These are phyloP conservation scores for Posidonia oceanica DNA, from an alignment of 116 monocot species.

Conservation along the genomic window DNA sequence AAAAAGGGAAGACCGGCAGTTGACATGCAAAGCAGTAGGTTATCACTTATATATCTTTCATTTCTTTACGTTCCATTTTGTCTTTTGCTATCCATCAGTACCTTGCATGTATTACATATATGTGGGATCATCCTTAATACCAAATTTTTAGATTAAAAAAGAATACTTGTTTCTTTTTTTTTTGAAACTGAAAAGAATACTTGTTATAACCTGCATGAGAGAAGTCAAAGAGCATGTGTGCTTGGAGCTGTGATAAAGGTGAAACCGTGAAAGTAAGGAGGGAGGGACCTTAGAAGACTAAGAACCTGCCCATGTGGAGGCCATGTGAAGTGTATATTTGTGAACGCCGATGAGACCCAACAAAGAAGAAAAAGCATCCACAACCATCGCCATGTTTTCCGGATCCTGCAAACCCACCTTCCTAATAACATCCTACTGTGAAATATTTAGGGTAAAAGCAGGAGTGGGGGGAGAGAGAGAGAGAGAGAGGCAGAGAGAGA, in stretches of 20 bases:
- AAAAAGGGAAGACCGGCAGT: background rate
- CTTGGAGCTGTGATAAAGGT: background rate
- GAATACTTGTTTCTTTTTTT: background rate
- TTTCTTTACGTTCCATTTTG: background rate
- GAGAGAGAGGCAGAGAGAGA: too few species aligned
- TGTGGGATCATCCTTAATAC: background rate
- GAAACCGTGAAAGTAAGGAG: background rate
- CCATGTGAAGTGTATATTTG: constrained; percentile 1
- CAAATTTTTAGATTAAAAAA: background rate
- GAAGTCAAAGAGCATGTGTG: constrained; percentile 6
- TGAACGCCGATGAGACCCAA: background rate
- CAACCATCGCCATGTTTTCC: constrained; percentile 6
- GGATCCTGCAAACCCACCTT: constrained; percentile 1
- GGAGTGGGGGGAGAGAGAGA: background rate
- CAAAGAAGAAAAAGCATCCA: background rate
- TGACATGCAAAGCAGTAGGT: background rate
- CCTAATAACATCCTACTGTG: background rate
- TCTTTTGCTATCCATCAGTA: background rate
- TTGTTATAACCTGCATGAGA: background rate
- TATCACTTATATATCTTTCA: background rate
- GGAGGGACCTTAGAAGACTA: background rate
- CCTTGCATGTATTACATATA: background rate
- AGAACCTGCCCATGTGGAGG: constrained; percentile 5
- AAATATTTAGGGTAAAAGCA: background rate
- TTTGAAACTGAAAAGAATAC: background rate